A percentile compares a stretch with the other conserved stretches of the same genome.
phyloP scores from a whole-genome alignment of 164 flowering plant species.

The Nelumbo lutea region DNA sequence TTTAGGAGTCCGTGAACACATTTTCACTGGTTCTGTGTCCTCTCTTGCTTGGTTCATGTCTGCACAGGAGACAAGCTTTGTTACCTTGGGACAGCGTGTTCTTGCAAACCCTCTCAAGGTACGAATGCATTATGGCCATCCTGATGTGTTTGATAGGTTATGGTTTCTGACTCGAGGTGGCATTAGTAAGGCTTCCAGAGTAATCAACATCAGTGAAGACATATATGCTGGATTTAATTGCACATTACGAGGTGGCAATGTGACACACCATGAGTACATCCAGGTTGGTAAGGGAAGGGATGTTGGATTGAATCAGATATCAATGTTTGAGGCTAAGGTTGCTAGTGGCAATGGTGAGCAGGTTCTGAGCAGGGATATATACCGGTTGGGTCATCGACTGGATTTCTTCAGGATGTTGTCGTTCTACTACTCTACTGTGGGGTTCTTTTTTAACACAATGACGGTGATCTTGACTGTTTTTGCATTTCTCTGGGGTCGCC shows the following conservation, averaged over 20 bases:
- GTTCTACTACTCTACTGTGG: slow-evolving; percentile 77
- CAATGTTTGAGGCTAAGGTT: slow-evolving; percentile 97
- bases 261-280: slow-evolving; percentile 95
- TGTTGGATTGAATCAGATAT: slow-evolving; percentile 91
- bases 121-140: slow-evolving; percentile 97
- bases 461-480: slow-evolving; percentile 70
- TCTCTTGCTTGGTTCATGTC: slow-evolving; percentile 99
- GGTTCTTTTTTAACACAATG: slow-evolving; percentile 77
- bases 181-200: slow-evolving; percentile 87
- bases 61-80: slow-evolving; percentile 93
- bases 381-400: slow-evolving; percentile 83
- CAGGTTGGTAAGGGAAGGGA: slow-evolving; percentile 98
- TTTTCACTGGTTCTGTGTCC: slow-evolving; percentile 92
- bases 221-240: slow-evolving; percentile 96
- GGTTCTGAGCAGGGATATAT: slow-evolving; percentile 81
- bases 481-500: slow-evolving; percentile 84
- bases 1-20: slow-evolving; percentile 84
- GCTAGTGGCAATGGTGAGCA: slow-evolving; percentile 99
- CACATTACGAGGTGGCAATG: slow-evolving; percentile 90
- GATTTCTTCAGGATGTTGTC: slow-evolving; percentile 97
- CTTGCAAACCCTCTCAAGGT: slow-evolving; percentile 89
- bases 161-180: slow-evolving; percentile 93
- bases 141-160: slow-evolving; percentile 93
- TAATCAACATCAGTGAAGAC: slow-evolving; percentile 94
- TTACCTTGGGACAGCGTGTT: slow-evolving; percentile 91